phyloP scores from a whole-genome alignment of 192 early-diverging fungal species.

The Cetraspora pellucida region DNA sequence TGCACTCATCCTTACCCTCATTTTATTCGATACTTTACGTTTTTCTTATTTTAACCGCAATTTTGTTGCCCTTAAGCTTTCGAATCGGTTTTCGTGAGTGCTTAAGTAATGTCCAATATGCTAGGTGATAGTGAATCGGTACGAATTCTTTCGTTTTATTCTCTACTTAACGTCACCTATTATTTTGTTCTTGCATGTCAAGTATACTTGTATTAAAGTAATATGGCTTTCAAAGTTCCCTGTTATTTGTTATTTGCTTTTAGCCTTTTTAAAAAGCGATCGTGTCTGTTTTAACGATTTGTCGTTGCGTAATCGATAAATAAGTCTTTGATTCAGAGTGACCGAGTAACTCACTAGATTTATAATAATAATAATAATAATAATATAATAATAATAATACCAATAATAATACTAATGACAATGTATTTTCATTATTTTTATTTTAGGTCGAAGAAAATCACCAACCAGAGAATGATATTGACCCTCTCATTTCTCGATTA shows the following conservation, averaged over 20 bases:
- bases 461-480: constrained; percentile 5
- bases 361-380: too few relatives aligned
- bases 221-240: not conserved
- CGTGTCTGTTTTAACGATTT: too few relatives aligned
- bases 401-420: not conserved
- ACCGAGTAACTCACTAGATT: too few relatives aligned
- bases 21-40: not conserved
- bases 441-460: not conserved
- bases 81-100: not conserved
- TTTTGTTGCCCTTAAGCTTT: not conserved
- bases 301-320: too few relatives aligned
- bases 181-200: not conserved
- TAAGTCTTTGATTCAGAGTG: too few relatives aligned
- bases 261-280: too few relatives aligned
- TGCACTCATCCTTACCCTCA: not conserved
- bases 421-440: not conserved
- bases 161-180: not conserved
- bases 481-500: constrained; percentile 21
- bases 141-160: not conserved
- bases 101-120: constrained; percentile 16
- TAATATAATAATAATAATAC: not conserved
- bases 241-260: too few relatives aligned
- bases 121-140: not conserved
- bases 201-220: not conserved
- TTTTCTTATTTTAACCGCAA: too few relatives aligned